Percentiles rank a stretch among this genome's conserved stretches.
Evolutionary conservation across 129 eudicot genomes (phyloP).

Genomic region (Artemisia argyi): DNA sequence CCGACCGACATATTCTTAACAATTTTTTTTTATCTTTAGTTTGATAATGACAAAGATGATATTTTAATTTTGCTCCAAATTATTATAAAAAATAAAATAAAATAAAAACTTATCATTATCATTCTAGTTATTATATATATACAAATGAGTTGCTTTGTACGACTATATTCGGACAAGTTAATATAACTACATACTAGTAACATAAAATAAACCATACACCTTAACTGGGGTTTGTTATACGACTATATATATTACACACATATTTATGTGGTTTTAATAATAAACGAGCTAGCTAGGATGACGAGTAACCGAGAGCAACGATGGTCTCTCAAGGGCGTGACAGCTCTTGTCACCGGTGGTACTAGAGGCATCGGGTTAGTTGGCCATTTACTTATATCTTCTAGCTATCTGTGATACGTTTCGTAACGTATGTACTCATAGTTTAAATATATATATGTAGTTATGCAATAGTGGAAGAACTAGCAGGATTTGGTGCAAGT

Average conservation of each 20-base stretch:
- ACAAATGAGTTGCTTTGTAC: no score
- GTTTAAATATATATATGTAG: constrained; percentile 25
- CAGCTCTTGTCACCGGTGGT: constrained; percentile 57
- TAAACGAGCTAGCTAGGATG: constrained; percentile 6
- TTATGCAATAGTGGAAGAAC: constrained; percentile 72
- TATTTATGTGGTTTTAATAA: not conserved
- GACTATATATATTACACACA: not conserved
- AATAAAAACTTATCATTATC: no score
- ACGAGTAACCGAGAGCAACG: constrained; percentile 27
- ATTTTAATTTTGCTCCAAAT: no score
- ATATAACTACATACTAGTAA: no score
- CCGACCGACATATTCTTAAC: no score
- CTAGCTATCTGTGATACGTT: no score
- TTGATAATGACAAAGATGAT: no score
- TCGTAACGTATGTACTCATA: not conserved
- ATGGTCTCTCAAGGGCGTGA: constrained; percentile 51
- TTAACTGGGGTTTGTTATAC: not conserved
- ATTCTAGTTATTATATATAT: no score
- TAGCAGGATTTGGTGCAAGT: constrained; percentile 67
- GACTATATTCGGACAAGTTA: no score
- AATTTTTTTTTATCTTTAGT: no score
- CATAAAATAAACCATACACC: not conserved
- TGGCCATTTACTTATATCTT: not conserved
- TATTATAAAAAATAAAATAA: no score
- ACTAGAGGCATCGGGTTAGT: constrained; percentile 54